Evolutionary conservation across 192 early-diverging fungal genomes (phyloP), one percentile per base, ranked within the genome.

Genomic region (Funneliformis mosseae): DNA sequence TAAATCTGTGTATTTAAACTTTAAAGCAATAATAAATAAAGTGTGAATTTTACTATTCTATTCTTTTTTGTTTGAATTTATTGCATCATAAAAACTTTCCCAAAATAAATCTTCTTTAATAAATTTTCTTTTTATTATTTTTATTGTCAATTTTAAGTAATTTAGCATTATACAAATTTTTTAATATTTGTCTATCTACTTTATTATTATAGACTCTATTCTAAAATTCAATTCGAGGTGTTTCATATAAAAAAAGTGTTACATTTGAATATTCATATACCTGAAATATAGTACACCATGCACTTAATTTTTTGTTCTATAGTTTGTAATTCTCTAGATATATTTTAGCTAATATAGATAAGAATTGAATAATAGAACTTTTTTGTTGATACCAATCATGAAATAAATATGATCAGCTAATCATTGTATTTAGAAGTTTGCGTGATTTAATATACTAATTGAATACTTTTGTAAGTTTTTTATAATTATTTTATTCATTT

Each of bases 361-460:
- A 1, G 33, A 66, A 66, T 66, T 66, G 63, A 28, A 66, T 8
- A 28, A 66, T 66, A 28, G 63, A 28, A 28, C 8, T 66, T 23
- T 66, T 3, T 66, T 66, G 63, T 66, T 66, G 1, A 66, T 66
- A 66, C 63, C 27, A 66, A 66, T 66, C 27, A 66, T 66, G 8
- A 4, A 66, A 66, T 28, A 66, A 28, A 3, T 23, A 0, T 28
- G 63, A 12, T 21, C 62, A 63, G 25, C 23, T 63, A 63, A 63
- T 63, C 21, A 63, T 63, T 23, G 62, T 23, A 63, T 66, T 66
- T 66, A 27, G 63, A 28, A 66, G 21, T 28, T 66, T 66, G 3
- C 63, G 11, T 66, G 63, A 28, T 28, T 66, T 66, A 27, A 66
- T 66, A 8, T 66, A 1, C 3, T 27, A 9, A 0, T 28, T 10